Conservation (phyloP, 2,329 filamentous ascomycete species). For the Scortechinia acanthostroma region DNA sequence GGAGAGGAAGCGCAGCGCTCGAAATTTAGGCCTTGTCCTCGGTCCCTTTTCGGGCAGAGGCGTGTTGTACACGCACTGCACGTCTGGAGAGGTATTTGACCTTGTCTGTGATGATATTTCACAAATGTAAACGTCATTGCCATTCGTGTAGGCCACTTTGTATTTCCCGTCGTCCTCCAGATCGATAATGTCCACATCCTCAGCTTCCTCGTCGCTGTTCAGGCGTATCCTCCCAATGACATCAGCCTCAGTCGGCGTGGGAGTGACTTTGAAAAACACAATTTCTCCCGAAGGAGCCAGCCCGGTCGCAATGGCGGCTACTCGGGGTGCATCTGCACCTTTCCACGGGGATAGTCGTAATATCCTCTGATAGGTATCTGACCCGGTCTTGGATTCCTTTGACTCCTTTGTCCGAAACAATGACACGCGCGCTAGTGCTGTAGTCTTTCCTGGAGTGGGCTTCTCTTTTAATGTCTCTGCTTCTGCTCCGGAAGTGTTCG, state of each 20-base stretch:
- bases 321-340: not conserved
- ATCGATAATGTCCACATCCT: conserved; percentile 29
- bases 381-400: not conserved
- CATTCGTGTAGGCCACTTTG: conserved; percentile 7
- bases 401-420: not conserved
- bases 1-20: conserved; percentile 45
- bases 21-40: conserved; percentile 37
- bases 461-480: conserved; percentile 9
- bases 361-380: not conserved
- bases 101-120: conserved; percentile 12
- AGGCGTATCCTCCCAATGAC: conserved; percentile 31
- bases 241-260: conserved; percentile 24
- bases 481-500: conserved; percentile 11
- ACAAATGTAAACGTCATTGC: conserved; percentile 13
- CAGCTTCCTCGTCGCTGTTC: conserved; percentile 38
- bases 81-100: conserved; percentile 13
- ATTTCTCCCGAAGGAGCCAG: conserved; percentile 45
- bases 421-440: not conserved
- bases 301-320: conserved; percentile 44
- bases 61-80: conserved; percentile 25
- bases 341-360: conserved; percentile 9
- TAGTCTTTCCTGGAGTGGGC: conserved; percentile 13
- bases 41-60: conserved; percentile 21
- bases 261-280: conserved; percentile 18
- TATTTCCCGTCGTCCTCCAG: conserved; percentile 10